Percentiles rank a stretch among this genome's conserved stretches.
phyloP scores from a whole-genome alignment of 2,329 filamentous ascomycete species.

The Fusarium globosum region DNA sequence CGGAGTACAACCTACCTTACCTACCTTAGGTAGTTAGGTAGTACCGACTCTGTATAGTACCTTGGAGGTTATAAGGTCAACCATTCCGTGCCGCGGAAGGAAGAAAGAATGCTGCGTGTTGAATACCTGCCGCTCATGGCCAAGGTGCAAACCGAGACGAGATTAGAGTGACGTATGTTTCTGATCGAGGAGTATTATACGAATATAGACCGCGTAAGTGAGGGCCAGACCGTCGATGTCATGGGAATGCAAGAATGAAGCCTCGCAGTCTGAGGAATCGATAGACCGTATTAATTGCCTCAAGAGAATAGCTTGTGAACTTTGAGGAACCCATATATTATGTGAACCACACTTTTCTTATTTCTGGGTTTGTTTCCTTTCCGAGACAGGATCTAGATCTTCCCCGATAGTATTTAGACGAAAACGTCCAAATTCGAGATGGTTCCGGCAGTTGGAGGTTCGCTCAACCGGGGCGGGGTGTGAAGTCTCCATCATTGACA shows the following conservation, averaged over 20 bases:
- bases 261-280: slow-evolving; percentile 1
- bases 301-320: neutral
- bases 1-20: neutral
- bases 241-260: slow-evolving; percentile 19
- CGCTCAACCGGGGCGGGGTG: neutral
- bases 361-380: neutral
- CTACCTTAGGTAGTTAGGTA: too few species aligned
- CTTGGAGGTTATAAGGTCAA: neutral
- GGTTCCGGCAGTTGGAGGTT: slow-evolving; percentile 9
- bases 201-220: neutral
- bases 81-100: slow-evolving; percentile 8
- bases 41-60: neutral
- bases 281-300: neutral
- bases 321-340: neutral
- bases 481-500: neutral
- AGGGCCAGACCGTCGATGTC: neutral
- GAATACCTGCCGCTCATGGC: neutral
- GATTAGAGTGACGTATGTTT: neutral
- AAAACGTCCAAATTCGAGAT: slow-evolving; percentile 14
- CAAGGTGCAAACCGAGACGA: neutral
- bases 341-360: neutral
- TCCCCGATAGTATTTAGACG: neutral
- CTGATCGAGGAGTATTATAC: neutral
- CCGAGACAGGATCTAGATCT: slow-evolving; percentile 1
- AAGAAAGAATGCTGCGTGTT: slow-evolving; percentile 22